Conservation (phyloP, 257 asterid genomes). For the Fraxinus quadrangulata region DNA sequence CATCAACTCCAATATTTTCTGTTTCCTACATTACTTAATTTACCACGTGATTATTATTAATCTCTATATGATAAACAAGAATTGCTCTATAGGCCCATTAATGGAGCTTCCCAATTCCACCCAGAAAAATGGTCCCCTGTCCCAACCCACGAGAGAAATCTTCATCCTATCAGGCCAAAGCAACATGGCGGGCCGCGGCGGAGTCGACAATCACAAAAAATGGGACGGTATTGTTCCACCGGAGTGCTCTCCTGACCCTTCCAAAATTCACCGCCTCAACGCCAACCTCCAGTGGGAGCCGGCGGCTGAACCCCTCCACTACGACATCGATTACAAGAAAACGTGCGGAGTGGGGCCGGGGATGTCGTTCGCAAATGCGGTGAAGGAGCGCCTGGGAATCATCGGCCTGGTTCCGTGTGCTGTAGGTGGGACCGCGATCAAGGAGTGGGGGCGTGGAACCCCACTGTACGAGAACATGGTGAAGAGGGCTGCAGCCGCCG, state of each 20-base stretch:
- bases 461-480: constrained; percentile 71
- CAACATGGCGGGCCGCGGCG: constrained; percentile 99
- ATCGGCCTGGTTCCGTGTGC: constrained; percentile 91
- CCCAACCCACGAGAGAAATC: constrained; percentile 50
- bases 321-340: constrained; percentile 76
- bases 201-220: constrained; percentile 52
- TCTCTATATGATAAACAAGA: no score
- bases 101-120: constrained; percentile 11
- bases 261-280: constrained; percentile 60
- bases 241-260: constrained; percentile 51
- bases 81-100: no score
- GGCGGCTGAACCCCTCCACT: constrained; percentile 81
- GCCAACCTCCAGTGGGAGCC: constrained; percentile 66
- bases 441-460: constrained; percentile 76
- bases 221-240: constrained; percentile 87
- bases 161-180: constrained; percentile 93
- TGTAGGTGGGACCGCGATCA: constrained; percentile 86
- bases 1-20: no score
- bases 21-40: no score
- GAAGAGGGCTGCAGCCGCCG: constrained; percentile 55
- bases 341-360: constrained; percentile 91
- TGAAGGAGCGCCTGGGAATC: constrained; percentile 49
- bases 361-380: constrained; percentile 78
- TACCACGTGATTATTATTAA: no score
- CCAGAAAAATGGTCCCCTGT: constrained; percentile 30